These are phyloP conservation scores for Hymenoscyphus linearis DNA, from an alignment of 2,329 filamentous ascomycete species.

Conservation along the genomic window DNA sequence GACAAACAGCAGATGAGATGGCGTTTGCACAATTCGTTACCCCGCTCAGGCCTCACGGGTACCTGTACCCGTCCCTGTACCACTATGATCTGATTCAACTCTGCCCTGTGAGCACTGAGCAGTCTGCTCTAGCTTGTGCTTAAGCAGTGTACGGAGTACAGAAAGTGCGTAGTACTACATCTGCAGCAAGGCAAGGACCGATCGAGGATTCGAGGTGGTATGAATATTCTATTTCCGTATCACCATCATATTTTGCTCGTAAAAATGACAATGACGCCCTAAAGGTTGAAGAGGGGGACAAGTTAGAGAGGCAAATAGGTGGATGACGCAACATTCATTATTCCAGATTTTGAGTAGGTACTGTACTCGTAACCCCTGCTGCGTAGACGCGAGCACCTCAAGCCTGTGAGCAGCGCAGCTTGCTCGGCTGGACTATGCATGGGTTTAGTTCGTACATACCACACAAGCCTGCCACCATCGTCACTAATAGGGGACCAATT, in stretches of 20 bases:
- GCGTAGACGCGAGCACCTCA: not conserved
- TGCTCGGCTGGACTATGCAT: not conserved
- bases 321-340: slow-evolving; percentile 14
- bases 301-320: slow-evolving; percentile 1
- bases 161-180: not conserved
- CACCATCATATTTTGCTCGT: not conserved
- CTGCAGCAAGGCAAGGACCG: not conserved
- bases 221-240: not conserved
- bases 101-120: no score
- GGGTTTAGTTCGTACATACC: not conserved
- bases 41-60: not conserved
- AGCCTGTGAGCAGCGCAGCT: no score
- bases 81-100: not conserved
- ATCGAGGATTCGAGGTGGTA: not conserved
- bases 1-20: not conserved
- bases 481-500: not conserved
- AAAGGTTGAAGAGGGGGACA: not conserved
- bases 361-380: not conserved
- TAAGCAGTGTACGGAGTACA: not conserved
- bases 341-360: not conserved
- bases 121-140: not conserved
- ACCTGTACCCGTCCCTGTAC: not conserved
- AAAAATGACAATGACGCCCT: not conserved
- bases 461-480: not conserved
- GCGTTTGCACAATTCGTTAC: not conserved